Evolutionary conservation across 805 yeast genomes (phyloP).

Genomic region (Metschnikowia noctiluminum): DNA sequence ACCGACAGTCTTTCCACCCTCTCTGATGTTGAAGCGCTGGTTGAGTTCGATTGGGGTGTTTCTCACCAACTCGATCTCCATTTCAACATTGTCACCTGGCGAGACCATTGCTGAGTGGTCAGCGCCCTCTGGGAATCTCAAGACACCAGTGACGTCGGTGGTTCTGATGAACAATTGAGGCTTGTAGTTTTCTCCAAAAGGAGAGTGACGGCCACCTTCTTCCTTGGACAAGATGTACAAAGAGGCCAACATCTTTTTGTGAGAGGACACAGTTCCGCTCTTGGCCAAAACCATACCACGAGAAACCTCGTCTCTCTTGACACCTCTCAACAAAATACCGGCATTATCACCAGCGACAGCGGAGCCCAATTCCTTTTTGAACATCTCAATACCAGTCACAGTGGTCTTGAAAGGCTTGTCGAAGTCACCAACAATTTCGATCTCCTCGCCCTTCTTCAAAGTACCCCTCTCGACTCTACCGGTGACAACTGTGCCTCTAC

Average conservation of each 20-base stretch:
- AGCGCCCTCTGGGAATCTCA: slow-evolving; percentile 81
- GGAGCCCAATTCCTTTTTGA: slow-evolving; percentile 95
- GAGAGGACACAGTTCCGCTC: slow-evolving; percentile 88
- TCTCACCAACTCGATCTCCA: slow-evolving; percentile 84
- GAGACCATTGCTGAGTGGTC: slow-evolving; percentile 88
- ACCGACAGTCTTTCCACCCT: slow-evolving; percentile 99
- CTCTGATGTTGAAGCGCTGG: slow-evolving; percentile 99
- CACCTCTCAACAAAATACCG: slow-evolving; percentile 95
- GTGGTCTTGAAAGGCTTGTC: slow-evolving; percentile 85
- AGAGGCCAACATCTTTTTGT: slow-evolving; percentile 91
- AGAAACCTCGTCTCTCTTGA: slow-evolving; percentile 92
- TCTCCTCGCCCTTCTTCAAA: slow-evolving; percentile 96
- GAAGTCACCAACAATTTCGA: slow-evolving; percentile 93
- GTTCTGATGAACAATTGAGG: slow-evolving; percentile 98
- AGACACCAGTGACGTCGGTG: slow-evolving; percentile 86
- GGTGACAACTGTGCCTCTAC: slow-evolving; percentile 99
- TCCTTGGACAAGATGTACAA: slow-evolving; percentile 90
- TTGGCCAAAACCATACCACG: slow-evolving; percentile 98
- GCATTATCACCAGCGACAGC: slow-evolving; percentile 99
- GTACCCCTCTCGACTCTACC: slow-evolving; percentile 99
- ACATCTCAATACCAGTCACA: slow-evolving; percentile 99
- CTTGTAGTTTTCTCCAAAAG: slow-evolving; percentile 95
- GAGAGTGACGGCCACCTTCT: slow-evolving; percentile 99
- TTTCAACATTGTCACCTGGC: slow-evolving; percentile 98
- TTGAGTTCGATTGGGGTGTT: slow-evolving; percentile 94